phyloP scores from a whole-genome alignment of 176 grass and related monocot genomes.

The Cymbopogon citratus region DNA sequence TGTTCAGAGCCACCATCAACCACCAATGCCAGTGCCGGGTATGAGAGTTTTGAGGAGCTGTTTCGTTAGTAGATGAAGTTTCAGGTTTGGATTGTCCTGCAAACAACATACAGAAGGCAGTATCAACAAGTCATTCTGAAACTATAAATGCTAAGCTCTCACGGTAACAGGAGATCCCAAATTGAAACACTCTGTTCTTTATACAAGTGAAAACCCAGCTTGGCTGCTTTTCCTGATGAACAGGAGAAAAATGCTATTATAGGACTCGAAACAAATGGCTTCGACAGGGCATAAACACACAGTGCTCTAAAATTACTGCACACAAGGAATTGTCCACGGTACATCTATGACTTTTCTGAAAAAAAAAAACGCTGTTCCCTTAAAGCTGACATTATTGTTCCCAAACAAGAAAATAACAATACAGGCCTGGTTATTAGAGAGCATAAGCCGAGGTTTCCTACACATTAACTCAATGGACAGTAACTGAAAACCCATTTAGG shows the following conservation, averaged over 20 bases:
- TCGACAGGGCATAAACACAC: neutral
- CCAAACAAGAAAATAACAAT: neutral
- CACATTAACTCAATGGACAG: too few relatives aligned
- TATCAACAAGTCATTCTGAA: neutral
- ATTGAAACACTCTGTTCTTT: neutral
- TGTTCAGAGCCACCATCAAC: conserved; percentile 53
- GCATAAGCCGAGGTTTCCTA: neutral
- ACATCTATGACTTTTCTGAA: neutral
- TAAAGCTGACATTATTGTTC: neutral
- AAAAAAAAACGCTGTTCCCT: neutral
- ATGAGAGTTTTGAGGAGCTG: neutral
- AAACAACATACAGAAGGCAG: neutral
- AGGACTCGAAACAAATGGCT: too few relatives aligned
- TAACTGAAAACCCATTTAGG: too few relatives aligned
- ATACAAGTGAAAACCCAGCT: neutral
- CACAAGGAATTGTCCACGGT: neutral
- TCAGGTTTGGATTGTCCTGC: conserved; percentile 50
- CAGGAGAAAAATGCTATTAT: too few relatives aligned
- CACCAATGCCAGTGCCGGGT: conserved; percentile 53
- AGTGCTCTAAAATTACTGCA: neutral
- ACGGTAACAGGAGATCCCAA: neutral
- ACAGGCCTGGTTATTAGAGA: neutral
- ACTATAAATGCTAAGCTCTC: neutral
- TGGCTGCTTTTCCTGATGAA: neutral
- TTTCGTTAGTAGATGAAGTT: conserved; percentile 10